Conservation (phyloP, 169 alveolate species). For the Babesia ovata region DNA sequence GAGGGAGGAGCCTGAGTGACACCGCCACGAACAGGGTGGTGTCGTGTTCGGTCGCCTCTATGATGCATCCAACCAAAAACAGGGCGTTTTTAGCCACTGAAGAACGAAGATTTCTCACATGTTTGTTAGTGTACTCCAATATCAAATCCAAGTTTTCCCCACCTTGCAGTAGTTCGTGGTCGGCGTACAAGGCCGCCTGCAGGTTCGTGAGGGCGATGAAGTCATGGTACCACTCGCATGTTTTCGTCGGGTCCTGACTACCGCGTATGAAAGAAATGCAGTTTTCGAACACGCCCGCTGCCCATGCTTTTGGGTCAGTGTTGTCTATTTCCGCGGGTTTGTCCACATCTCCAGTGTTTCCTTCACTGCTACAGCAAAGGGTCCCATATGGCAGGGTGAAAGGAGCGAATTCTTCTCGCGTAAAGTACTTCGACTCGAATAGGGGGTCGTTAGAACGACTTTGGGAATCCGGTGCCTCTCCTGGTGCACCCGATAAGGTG, state of each 20-base stretch:
- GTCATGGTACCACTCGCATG: conserved; percentile 56
- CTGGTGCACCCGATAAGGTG: background rate
- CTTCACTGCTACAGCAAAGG: background rate
- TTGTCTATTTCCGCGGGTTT: background rate
- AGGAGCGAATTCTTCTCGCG: conserved; percentile 29
- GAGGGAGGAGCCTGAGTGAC: conserved; percentile 29
- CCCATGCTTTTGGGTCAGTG: background rate
- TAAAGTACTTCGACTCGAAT: conserved; percentile 38
- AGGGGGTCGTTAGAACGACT: background rate
- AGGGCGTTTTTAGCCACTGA: conserved; percentile 56
- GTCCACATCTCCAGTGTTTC: background rate
- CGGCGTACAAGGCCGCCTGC: conserved; percentile 47
- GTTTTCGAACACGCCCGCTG: conserved; percentile 18
- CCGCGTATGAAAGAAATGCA: conserved; percentile 15
- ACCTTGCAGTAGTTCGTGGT: conserved; percentile 2
- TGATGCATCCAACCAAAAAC: conserved; percentile 12
- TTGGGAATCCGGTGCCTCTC: background rate
- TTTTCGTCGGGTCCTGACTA: background rate
- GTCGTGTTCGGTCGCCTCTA: background rate
- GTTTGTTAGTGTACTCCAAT: conserved; percentile 23
- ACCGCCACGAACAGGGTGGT: background rate
- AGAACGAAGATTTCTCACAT: conserved; percentile 51
- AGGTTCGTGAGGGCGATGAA: conserved; percentile 59
- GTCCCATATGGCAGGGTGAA: conserved; percentile 56
- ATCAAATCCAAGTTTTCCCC: conserved; percentile 23